Base-by-base conservation (phyloP, 75 land plant genomes). In the Larix kaempferi region DNA sequence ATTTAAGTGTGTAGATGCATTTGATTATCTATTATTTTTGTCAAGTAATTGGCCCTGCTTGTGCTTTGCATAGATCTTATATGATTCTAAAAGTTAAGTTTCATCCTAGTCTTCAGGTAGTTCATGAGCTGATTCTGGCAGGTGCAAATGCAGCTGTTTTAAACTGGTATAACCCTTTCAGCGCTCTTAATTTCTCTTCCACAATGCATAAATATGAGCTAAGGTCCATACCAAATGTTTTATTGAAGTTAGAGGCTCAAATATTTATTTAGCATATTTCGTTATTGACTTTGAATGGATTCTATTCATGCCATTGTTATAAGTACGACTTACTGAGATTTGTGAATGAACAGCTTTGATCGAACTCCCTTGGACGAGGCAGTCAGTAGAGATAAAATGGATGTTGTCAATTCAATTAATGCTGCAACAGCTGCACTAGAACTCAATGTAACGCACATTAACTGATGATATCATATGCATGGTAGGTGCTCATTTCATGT, bases 311-410 rank as follows among this genome's bases (percentile, higher is more conserved):
- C 12, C 11, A 10, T 49, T 44, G 8, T 44, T 49, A 44, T 44
- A 49, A 49, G 11, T 49, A 10, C 10, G 54, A 49, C 54, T 2
- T 49, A 49, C 54, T 49, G 54, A 49, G 54, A 49, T 49, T 49
- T 49, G 54, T 11, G 11, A 49, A 49, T 83, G 44, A 74, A 13
- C 83, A 95, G 98, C 78, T 82, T 92, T 79, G 98, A 96, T 66
- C 82, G 90, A 54, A 96, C 98, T 62, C 98, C 99, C 62, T 63
- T 94, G 78, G 99, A 96, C 75, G 99, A 96, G 81, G 99, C 95
- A 33, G 74, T 96, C 7, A 84, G 78, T 75, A 81, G 80, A 73
- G 90, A 88, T 22, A 90, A 96, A 80, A 66, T 86, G 80, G 95
- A 90, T 5, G 80, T 96, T 14, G 80, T 96, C 15, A 90, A 96